A percentile compares a stretch with the other conserved stretches of the same genome.
These are phyloP conservation scores for Xylogone sp. DNA, from an alignment of 2,329 filamentous ascomycete genomes.

Conservation along the genomic window DNA sequence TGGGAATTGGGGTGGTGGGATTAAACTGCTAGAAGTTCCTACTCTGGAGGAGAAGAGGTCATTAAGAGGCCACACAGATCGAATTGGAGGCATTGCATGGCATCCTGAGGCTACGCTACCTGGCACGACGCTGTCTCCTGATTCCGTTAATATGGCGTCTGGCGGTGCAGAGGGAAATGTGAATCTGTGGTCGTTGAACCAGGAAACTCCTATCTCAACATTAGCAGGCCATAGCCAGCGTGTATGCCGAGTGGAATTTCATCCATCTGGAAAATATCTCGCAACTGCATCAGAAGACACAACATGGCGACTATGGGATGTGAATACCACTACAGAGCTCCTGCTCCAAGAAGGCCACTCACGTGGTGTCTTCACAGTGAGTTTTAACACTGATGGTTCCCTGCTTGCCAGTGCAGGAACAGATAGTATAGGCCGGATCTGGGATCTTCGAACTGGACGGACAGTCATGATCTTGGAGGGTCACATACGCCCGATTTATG, in stretches of 20 bases:
- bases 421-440: conserved; percentile 91
- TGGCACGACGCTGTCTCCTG: conserved; percentile 65
- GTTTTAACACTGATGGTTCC: conserved; percentile 88
- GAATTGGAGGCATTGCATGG: conserved; percentile 89
- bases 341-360: conserved; percentile 93
- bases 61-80: conserved; percentile 80
- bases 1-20: conserved; percentile 88
- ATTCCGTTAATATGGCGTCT: conserved; percentile 79
- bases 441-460: conserved; percentile 88
- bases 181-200: conserved; percentile 83
- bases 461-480: conserved; percentile 93
- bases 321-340: conserved; percentile 78
- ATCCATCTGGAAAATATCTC: conserved; percentile 84
- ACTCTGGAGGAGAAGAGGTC: conserved; percentile 72
- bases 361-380: conserved; percentile 83
- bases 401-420: conserved; percentile 87
- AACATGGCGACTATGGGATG: conserved; percentile 95
- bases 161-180: conserved; percentile 86
- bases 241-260: conserved; percentile 90
- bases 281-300: conserved; percentile 95
- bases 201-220: conserved; percentile 81
- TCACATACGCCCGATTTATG: conserved; percentile 87
- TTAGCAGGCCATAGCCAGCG: conserved; percentile 80
- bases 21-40: conserved; percentile 82
- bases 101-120: conserved; percentile 76